Percentiles rank a stretch among this genome's conserved stretches.
Conservation (phyloP, 352 stramenopile species). For the Pythium rishiriense region DNA sequence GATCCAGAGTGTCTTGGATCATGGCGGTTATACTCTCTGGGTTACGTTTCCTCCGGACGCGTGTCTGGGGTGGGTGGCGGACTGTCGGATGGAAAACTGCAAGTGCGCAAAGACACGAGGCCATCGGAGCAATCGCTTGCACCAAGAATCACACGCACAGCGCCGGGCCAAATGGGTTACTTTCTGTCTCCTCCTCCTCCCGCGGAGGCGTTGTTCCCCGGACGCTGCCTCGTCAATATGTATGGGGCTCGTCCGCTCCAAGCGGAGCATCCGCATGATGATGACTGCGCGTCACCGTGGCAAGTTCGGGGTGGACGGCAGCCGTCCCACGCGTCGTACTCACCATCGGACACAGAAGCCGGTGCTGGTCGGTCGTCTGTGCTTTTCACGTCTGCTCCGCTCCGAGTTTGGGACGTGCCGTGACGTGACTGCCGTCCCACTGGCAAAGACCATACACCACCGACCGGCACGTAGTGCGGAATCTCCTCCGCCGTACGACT, state of each 20-base stretch:
- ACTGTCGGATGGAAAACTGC: conserved; percentile 3
- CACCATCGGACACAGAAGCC: no score
- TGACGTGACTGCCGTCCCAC: neutral
- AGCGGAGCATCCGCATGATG: neutral
- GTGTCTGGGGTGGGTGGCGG: neutral
- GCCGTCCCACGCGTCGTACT: no score
- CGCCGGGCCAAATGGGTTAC: conserved; percentile 16
- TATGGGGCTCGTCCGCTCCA: neutral
- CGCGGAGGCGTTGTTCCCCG: neutral
- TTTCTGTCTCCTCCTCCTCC: neutral
- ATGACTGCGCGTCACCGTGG: conserved; percentile 11
- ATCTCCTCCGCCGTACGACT: neutral
- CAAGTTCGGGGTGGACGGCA: no score
- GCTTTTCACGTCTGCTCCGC: neutral
- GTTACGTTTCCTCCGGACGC: conserved; percentile 2
- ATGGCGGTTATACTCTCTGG: neutral
- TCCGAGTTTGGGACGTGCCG: neutral
- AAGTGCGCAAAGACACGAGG: conserved; percentile 24
- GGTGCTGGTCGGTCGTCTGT: neutral
- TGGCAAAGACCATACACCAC: no score
- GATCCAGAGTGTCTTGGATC: no score
- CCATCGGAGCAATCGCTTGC: neutral
- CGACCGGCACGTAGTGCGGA: no score
- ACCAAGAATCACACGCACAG: neutral
- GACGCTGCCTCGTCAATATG: no score